Base-by-base conservation (phyloP, 768 basidiomycete genomes). In the Artomyces pyxidatus region DNA sequence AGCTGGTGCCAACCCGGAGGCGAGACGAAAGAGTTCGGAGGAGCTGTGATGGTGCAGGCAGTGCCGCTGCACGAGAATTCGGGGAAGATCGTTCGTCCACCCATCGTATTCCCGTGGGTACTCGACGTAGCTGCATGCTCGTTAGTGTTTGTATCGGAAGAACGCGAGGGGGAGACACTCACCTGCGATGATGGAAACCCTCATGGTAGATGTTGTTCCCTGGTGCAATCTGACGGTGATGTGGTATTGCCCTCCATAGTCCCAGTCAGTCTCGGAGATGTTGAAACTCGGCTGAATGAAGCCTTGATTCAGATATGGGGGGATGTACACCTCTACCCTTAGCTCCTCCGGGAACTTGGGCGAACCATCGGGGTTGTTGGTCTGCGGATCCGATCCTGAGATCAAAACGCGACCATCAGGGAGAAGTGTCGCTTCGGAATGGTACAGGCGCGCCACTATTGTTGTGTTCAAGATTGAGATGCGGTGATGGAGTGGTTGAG, bases 1-100 rank as follows among this genome's bases (percentile, higher is more conserved):
- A 90, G 59, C 61, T 85, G 82, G 48, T 81, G 77, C 81, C 87
- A 89, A 4, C 80, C 83, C 0, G 87, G 88, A 14, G 88, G 86
- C 16, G 76, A 78, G 9, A 89, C 68, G 53, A 68, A 67, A 8
- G 76, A 67, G 56, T 87, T 81, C 0, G 87, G 87, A 9, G 88
- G 88, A 0, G 87, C 83, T 6, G 78, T 77, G 58, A 96, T 83
- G 6, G 81, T 83, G 58, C 93, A 85, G 1, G 76, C 79, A 42
- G 75, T 82, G 14, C 83, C 88, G 1, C 73, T 58, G 62, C 81
- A 85, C 6, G 75, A 69, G 61, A 91, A 84, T 14, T 71, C 75
- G 4, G 91, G 84, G 71, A 88, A 88, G 57, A 89, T 65, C 1
- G 77, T 80, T 47, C 84, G 73, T 1, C 76, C 75, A 1, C 83